Percentiles rank a stretch among this genome's conserved stretches.
These are phyloP conservation scores for Ogataea hybrid DNA, from an alignment of 1,139 yeast genomes.

Conservation along the genomic window DNA sequence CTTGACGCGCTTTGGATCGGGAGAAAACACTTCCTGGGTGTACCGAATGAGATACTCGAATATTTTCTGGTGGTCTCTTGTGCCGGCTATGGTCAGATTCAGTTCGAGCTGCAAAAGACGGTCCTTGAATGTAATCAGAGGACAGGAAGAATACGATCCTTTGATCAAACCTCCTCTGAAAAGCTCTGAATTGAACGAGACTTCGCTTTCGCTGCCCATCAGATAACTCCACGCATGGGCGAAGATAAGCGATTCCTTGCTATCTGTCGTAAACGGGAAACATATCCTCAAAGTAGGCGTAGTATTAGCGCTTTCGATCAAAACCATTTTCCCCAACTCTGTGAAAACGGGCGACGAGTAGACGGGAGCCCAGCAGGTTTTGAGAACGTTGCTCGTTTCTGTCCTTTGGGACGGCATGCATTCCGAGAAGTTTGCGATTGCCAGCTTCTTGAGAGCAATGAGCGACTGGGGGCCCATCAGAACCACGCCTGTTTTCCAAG, in stretches of 20 bases:
- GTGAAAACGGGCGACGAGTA: slow-evolving; percentile 16
- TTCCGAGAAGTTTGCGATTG: slow-evolving; percentile 38
- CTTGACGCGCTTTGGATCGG: slow-evolving; percentile 27
- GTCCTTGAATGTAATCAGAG: slow-evolving; percentile 35
- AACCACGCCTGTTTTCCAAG: slow-evolving; percentile 52
- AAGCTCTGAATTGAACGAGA: slow-evolving; percentile 39
- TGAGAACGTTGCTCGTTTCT: slow-evolving; percentile 7
- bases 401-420: slow-evolving; percentile 9
- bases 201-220: slow-evolving; percentile 58
- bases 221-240: slow-evolving; percentile 51
- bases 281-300: slow-evolving; percentile 21
- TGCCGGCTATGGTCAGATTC: slow-evolving; percentile 42
- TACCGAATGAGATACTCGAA: slow-evolving; percentile 31
- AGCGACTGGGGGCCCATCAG: slow-evolving; percentile 64
- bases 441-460: slow-evolving; percentile 52
- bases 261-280: slow-evolving; percentile 20
- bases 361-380: slow-evolving; percentile 19
- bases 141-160: slow-evolving; percentile 39
- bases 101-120: slow-evolving; percentile 43
- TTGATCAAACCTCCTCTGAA: slow-evolving; percentile 35
- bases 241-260: slow-evolving; percentile 27
- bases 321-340: slow-evolving; percentile 13
- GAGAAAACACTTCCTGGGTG: slow-evolving; percentile 24
- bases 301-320: slow-evolving; percentile 17
- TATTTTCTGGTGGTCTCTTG: slow-evolving; percentile 32